These are phyloP conservation scores for Lepidium africanum DNA, from an alignment of 345 rosid genomes.

Conservation along the genomic window DNA sequence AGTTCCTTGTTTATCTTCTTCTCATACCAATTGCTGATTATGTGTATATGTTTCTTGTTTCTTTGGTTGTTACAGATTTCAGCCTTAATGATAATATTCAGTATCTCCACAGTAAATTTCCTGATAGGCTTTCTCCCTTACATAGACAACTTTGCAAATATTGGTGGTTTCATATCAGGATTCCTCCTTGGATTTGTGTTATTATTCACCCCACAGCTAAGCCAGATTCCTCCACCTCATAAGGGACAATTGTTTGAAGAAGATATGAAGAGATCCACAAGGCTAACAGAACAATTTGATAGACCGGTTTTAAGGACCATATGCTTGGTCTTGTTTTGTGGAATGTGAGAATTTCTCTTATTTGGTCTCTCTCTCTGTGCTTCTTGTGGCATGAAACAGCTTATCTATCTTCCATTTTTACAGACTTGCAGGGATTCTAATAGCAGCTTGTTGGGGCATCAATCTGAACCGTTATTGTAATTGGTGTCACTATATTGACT, in stretches of 20 bases:
- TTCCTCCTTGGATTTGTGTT: conserved; percentile 65
- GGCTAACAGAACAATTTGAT: conserved; percentile 56
- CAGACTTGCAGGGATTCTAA: conserved; percentile 51
- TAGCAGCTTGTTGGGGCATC: conserved; percentile 38
- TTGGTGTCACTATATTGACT: conserved; percentile 65
- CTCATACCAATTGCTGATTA: neutral
- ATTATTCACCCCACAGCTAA: conserved; percentile 49
- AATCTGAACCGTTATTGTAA: conserved; percentile 54
- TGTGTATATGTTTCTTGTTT: neutral
- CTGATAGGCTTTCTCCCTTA: conserved; percentile 69
- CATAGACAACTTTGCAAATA: conserved; percentile 58
- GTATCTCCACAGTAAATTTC: conserved; percentile 44
- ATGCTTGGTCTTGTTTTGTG: conserved; percentile 44
- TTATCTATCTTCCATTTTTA: neutral
- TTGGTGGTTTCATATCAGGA: conserved; percentile 77
- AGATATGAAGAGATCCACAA: conserved; percentile 34
- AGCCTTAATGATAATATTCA: conserved; percentile 43
- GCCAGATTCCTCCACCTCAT: conserved; percentile 34
- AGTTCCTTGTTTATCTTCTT: neutral
- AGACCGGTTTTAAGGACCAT: conserved; percentile 55
- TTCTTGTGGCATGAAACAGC: neutral
- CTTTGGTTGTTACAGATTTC: conserved; percentile 45
- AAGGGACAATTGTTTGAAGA: conserved; percentile 44
- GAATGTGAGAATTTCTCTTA: conserved; percentile 43
- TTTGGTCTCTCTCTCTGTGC: neutral